Percentiles rank a stretch among this genome's conserved stretches.
phyloP scores from a whole-genome alignment of 148 eudicot species.

The Rhododendron molle region DNA sequence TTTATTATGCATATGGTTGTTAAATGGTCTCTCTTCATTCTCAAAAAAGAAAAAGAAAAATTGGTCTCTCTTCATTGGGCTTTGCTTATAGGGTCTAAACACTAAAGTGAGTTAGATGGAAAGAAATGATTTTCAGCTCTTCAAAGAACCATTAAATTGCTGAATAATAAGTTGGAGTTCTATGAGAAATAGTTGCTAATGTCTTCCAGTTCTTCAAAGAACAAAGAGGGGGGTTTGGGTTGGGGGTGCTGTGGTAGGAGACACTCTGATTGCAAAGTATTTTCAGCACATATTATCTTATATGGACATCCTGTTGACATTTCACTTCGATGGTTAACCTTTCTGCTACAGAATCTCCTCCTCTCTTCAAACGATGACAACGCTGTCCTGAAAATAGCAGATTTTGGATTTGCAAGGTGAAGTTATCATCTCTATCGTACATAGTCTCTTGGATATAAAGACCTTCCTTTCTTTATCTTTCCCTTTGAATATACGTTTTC shows the following conservation, averaged over 20 bases:
- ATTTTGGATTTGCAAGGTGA: slow-evolving; percentile 98
- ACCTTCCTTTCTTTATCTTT: neutral
- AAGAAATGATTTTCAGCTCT: neutral
- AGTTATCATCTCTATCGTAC: neutral
- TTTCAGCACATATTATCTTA: neutral
- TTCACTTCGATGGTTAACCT: slow-evolving; percentile 8
- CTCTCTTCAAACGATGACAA: slow-evolving; percentile 54
- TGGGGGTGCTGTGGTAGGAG: neutral
- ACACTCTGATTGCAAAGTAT: neutral
- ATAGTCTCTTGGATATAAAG: neutral
- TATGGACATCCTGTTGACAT: neutral
- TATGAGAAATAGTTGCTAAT: neutral
- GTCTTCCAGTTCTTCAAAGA: neutral
- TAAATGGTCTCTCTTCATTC: neutral
- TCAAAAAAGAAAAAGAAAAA: neutral
- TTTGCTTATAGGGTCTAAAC: neutral
- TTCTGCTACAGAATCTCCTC: slow-evolving; percentile 73
- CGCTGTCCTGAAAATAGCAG: slow-evolving; percentile 86
- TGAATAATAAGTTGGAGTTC: neutral
- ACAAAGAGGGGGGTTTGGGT: neutral
- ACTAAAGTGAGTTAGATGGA: neutral
- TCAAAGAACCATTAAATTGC: neutral
- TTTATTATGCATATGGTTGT: neutral
- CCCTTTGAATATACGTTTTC: neutral
- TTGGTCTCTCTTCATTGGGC: neutral